Evolutionary conservation across 768 basidiomycete genomes (phyloP), one percentile per base, ranked within the genome.

Genomic region (Agrocybe pediades): DNA sequence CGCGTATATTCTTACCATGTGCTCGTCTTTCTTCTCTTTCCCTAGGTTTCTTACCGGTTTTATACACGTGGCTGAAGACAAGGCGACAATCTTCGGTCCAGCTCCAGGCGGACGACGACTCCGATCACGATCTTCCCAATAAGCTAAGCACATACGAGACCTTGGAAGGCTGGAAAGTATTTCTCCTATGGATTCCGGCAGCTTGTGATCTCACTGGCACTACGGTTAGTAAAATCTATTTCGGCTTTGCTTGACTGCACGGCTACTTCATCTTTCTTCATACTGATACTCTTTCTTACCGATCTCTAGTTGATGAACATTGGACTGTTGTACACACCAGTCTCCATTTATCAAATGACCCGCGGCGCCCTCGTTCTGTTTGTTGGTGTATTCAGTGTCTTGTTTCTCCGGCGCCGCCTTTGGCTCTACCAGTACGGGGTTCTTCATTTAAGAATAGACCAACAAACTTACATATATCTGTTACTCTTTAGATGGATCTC

Each of bases 301-400:
- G 16, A 56, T 52, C 30, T 43, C 40, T 53, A 83, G 81, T 66
- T 97, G 60, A 98, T 98, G 97, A 97, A 97, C 66, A 79, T 96
- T 60, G 97, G 97, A 50, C 81, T 99, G 43, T 81, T 99, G 30
- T 93, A 95, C 70, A 95, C 95, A 1, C 96, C 96, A 24, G 97
- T 99, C 50, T 95, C 92, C 40, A 93, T 98, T 62, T 98, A 92
- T 76, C 96, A 97, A 71, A 96, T 97, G 95, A 92, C 87, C 56
- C 86, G 90, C 54, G 95, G 95, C 46, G 89, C 93, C 40, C 85
- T 97, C 53, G 93, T 97, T 44, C 81, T 96, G 49, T 98, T 95
- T 71, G 96, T 98, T 55, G 96, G 94, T 42, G 65, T 91, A 51
- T 83, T 98, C 61, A 91, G 88, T 46, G 95, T 98, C 64, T 68